Conservation (phyloP, 495 filamentous ascomycete species). For the Astrothelium macrocarpum region DNA sequence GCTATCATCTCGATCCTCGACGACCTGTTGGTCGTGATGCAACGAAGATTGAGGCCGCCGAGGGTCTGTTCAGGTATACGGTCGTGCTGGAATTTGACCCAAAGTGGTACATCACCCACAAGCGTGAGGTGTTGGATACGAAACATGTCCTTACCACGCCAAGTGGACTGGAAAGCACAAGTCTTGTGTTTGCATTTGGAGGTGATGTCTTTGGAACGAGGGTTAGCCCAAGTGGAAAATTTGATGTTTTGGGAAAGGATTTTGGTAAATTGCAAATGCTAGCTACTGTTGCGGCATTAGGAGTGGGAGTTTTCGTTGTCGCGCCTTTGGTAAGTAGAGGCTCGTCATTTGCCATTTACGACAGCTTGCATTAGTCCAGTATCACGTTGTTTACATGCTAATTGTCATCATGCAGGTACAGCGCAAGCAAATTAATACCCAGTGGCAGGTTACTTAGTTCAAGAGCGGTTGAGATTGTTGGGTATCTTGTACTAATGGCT, state of each 20-base stretch:
- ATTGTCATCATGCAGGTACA: constrained; percentile 31
- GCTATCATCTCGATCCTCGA: constrained; percentile 70
- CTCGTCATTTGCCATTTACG: constrained; percentile 23
- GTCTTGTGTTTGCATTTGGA: constrained; percentile 82
- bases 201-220: constrained; percentile 80
- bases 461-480: not conserved
- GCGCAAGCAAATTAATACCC: constrained; percentile 45
- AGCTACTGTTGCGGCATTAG: constrained; percentile 68
- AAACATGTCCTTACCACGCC: constrained; percentile 61
- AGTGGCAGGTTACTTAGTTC: constrained; percentile 31
- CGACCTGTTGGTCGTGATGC: constrained; percentile 80
- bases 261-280: constrained; percentile 85
- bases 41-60: constrained; percentile 64
- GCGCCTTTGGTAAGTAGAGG: constrained; percentile 64
- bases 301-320: constrained; percentile 61
- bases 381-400: constrained; percentile 2
- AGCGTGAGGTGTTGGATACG: constrained; percentile 69
- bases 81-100: constrained; percentile 79
- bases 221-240: constrained; percentile 72
- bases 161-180: constrained; percentile 83
- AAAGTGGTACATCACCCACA: constrained; percentile 70
- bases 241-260: constrained; percentile 85
- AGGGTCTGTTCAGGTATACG: constrained; percentile 68
- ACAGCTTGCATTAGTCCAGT: not conserved
- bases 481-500: not conserved